Base-by-base conservation (phyloP, 345 rosid species). In the Hypericum androsaemum region DNA sequence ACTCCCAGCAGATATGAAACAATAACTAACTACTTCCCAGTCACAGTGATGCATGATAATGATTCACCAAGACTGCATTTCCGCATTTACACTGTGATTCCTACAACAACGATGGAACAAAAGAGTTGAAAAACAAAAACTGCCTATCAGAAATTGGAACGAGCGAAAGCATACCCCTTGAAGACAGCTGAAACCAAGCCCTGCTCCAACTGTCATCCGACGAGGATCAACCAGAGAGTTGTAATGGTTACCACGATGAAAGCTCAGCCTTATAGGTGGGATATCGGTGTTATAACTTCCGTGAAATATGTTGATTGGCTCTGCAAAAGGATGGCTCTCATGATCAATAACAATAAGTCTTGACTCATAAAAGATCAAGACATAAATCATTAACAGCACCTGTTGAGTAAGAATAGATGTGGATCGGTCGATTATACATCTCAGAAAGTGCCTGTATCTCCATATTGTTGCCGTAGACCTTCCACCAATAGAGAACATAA, bases 381-480 rank as follows among this genome's bases (percentile, higher is more conserved):
- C 5, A 48, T 12, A n/a, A 43, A 50, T 52, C 43, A 64, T 22
- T 47, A 55, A 16, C 5, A 46, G 53, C 64, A 94, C 99, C 99
- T 69, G 90, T 79, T 74, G 79, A 77, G 60, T 94, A 86, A 60
- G 97, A 86, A 65, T 88, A 94, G 12, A 94, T 82, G 64, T 88
- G 99, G 64, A 94, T 94, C 16, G 97, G 99, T 56, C 97, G 77
- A 67, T 88, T 94, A 60, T 83, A 94, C 87, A 94, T 94, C 71
- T 94, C 99, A 17, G 92, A 92, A 9, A 94, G 53, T 36, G 89
- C 96, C 73, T 94, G 99, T 53, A 94, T 94, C 83, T 94, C 97
- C 58, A 79, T 73, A 65, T 94, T 94, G 79, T 94, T 94, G 54
- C 99, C 99, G 66, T 86, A 94, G 11, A 94, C 97, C 99, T 94